Conservation (phyloP, 78 protist genomes). For the Bigelowiella natans region DNA sequence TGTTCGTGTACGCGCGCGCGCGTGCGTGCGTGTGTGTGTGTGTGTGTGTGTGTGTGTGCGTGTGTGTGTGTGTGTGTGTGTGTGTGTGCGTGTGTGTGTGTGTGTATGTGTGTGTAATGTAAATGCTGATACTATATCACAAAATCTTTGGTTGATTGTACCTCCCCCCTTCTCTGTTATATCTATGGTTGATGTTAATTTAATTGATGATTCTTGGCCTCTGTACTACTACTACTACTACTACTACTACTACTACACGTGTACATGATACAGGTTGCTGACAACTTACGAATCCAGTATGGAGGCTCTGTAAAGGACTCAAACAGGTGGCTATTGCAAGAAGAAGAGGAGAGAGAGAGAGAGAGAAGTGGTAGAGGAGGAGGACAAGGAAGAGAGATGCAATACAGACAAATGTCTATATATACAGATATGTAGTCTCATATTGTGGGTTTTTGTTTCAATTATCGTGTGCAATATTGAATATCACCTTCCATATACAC, state of each 20-base stretch:
- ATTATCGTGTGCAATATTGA: neutral
- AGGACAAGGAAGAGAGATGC: neutral
- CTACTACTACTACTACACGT: neutral
- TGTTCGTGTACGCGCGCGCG: too few species aligned
- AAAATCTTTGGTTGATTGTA: too few species aligned
- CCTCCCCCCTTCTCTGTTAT: too few species aligned
- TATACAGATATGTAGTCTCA: neutral
- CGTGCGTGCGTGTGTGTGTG: too few species aligned
- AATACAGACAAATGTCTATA: neutral
- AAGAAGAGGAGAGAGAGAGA: neutral
- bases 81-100: too few species aligned
- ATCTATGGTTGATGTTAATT: too few species aligned
- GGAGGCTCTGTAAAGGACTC: conserved; percentile 85
- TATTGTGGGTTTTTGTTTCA: neutral
- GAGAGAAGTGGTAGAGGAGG: neutral
- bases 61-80: too few species aligned
- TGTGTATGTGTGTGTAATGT: too few species aligned
- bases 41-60: too few species aligned
- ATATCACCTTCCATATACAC: neutral
- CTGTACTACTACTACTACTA: neutral
- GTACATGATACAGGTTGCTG: neutral
- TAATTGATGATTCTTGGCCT: too few species aligned
- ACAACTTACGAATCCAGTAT: conserved; percentile 21
- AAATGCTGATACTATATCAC: too few species aligned
- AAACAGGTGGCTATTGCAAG: conserved; percentile 36